These are phyloP conservation scores for Pseudogymnoascus sp. DNA, from an alignment of 2,329 filamentous ascomycete species.

Conservation along the genomic window DNA sequence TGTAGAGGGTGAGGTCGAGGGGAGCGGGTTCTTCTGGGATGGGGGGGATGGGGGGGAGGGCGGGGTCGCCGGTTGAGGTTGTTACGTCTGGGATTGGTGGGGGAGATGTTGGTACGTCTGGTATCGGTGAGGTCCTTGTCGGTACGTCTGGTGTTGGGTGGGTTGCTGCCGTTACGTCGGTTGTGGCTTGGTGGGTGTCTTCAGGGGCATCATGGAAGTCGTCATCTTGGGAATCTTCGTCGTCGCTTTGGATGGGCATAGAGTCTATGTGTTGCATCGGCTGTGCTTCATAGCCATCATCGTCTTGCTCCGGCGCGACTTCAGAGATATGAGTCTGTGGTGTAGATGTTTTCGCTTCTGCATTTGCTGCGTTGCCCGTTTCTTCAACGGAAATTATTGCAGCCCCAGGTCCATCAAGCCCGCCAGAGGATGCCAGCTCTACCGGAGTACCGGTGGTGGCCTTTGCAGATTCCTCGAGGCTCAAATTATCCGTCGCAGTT, in stretches of 20 bases:
- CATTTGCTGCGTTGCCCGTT: neutral
- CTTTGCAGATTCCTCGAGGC: conserved; percentile 11
- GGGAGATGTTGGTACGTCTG: neutral
- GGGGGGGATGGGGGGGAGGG: conserved; percentile 38
- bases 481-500: conserved; percentile 20
- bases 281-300: conserved; percentile 14
- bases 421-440: neutral
- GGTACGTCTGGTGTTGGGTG: neutral
- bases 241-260: conserved; percentile 30
- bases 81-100: neutral
- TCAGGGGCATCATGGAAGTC: neutral
- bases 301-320: neutral
- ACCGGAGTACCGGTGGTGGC: neutral
- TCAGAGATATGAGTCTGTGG: neutral
- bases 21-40: conserved; percentile 45
- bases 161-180: neutral
- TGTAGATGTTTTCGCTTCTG: conserved; percentile 18
- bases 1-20: conserved; percentile 49
- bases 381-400: neutral
- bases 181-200: neutral
- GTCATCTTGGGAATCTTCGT: conserved; percentile 11
- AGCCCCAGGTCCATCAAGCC: neutral
- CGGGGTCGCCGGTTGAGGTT: conserved; percentile 27
- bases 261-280: conserved; percentile 33
- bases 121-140: neutral